These are phyloP conservation scores for Apiospora hydei DNA, from an alignment of 2,329 filamentous ascomycete genomes.

Conservation along the genomic window DNA sequence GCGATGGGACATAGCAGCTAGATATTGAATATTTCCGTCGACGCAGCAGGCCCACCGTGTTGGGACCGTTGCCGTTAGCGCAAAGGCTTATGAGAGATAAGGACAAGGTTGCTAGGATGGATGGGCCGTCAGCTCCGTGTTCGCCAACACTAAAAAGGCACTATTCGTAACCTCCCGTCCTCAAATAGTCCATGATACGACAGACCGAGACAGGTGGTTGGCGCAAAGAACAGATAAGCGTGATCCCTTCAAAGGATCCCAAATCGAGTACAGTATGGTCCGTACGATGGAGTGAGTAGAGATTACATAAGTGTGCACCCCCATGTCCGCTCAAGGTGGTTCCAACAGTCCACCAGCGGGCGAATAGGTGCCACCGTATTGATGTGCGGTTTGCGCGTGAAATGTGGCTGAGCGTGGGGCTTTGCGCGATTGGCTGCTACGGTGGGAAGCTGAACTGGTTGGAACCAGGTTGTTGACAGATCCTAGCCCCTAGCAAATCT, in stretches of 20 bases:
- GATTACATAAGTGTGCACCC: not conserved
- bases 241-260: not conserved
- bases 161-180: not conserved
- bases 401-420: slow-evolving; percentile 20
- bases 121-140: slow-evolving; percentile 9
- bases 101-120: not conserved
- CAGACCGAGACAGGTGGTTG: not conserved
- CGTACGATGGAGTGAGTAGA: not conserved
- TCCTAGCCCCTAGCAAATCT: slow-evolving; percentile 9
- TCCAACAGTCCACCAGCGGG: not conserved
- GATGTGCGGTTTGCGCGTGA: not conserved
- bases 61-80: slow-evolving; percentile 1
- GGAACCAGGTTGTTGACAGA: slow-evolving; percentile 2
- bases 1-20: not conserved
- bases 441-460: not conserved
- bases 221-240: not conserved
- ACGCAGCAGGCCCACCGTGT: slow-evolving; percentile 1
- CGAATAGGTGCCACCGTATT: not conserved
- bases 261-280: not conserved
- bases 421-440: slow-evolving; percentile 5
- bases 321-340: not conserved
- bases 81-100: slow-evolving; percentile 19
- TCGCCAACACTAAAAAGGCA: not conserved
- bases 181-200: not conserved
- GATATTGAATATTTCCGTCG: not conserved